phyloP scores from a whole-genome alignment of 129 eudicot genomes.

The Apium graveolens region DNA sequence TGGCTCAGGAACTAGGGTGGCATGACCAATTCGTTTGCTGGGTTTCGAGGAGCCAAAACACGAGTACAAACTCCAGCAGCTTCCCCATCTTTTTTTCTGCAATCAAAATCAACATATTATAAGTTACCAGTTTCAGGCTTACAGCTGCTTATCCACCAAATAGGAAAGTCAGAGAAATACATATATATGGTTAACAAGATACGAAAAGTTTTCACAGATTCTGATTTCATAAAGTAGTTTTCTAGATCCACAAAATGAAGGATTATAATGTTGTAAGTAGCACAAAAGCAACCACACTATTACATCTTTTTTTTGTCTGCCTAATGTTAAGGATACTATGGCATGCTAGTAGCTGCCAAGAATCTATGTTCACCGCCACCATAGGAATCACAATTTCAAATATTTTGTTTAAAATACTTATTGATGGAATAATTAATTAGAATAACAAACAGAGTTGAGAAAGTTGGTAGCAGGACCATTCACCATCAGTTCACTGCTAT shows the following conservation, averaged over 20 bases:
- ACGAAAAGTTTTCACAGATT: not conserved
- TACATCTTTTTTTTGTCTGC: not conserved
- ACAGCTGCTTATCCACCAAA: not conserved
- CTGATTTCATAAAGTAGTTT: no score
- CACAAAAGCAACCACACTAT: not conserved
- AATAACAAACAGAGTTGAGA: not conserved
- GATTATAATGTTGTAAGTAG: not conserved
- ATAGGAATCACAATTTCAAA: not conserved
- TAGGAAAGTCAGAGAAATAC: not conserved
- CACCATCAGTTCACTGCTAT: not conserved
- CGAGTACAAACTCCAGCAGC: constrained; percentile 86
- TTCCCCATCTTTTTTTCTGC: constrained; percentile 92
- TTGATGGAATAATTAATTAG: not conserved
- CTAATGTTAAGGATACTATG: not conserved
- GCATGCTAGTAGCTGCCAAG: constrained; percentile 1
- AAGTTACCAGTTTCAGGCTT: constrained; percentile 11
- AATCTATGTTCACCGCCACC: not conserved
- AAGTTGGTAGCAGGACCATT: not conserved
- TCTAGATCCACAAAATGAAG: not conserved
- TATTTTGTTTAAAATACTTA: not conserved
- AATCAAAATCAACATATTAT: constrained; percentile 15
- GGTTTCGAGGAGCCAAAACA: constrained; percentile 72
- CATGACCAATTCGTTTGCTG: constrained; percentile 71
- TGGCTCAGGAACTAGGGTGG: constrained; percentile 64
- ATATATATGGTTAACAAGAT: not conserved